Percentiles rank a stretch among this genome's conserved stretches.
These are phyloP conservation scores for Coniferiporia sulphurascens DNA, from an alignment of 1,284 basidiomycete genomes.

Conservation along the genomic window DNA sequence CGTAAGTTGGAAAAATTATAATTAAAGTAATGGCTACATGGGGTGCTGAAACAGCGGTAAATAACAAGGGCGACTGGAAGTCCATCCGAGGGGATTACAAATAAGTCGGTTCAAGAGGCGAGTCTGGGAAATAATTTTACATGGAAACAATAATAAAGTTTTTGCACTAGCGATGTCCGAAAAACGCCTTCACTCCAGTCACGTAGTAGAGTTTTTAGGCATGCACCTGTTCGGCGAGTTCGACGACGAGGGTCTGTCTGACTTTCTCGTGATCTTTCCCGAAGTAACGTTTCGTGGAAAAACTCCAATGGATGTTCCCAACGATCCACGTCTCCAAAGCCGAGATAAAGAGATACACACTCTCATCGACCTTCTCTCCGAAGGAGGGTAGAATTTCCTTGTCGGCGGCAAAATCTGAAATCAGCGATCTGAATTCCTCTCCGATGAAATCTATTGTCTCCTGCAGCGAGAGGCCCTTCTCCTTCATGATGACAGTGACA, in stretches of 20 bases:
- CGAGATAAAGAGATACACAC: slow-evolving; percentile 44
- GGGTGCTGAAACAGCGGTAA: no score
- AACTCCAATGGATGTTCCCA: slow-evolving; percentile 54
- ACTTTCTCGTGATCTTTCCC: slow-evolving; percentile 42
- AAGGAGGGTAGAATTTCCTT: slow-evolving; percentile 40
- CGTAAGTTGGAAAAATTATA: no score
- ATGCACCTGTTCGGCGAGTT: slow-evolving; percentile 3
- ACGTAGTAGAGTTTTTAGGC: background rate
- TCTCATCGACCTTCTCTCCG: slow-evolving; percentile 41
- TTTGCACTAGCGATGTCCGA: background rate
- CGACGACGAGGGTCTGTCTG: slow-evolving; percentile 41
- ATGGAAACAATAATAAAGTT: background rate
- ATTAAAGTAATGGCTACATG: no score
- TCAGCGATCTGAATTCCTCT: slow-evolving; percentile 43
- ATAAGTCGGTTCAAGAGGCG: no score
- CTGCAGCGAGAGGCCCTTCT: slow-evolving; percentile 47
- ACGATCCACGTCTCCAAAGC: slow-evolving; percentile 46
- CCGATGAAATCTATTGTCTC: slow-evolving; percentile 57
- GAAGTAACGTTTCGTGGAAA: slow-evolving; percentile 55
- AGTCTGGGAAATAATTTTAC: no score
- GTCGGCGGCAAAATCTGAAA: slow-evolving; percentile 44
- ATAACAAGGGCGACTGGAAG: no score
- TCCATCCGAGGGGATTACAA: no score
- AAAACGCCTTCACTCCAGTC: background rate
- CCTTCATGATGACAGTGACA: slow-evolving; percentile 61